These are phyloP conservation scores for Phalaenopsis aphrodite DNA, from an alignment of 106 monocot genomes.

Conservation along the genomic window DNA sequence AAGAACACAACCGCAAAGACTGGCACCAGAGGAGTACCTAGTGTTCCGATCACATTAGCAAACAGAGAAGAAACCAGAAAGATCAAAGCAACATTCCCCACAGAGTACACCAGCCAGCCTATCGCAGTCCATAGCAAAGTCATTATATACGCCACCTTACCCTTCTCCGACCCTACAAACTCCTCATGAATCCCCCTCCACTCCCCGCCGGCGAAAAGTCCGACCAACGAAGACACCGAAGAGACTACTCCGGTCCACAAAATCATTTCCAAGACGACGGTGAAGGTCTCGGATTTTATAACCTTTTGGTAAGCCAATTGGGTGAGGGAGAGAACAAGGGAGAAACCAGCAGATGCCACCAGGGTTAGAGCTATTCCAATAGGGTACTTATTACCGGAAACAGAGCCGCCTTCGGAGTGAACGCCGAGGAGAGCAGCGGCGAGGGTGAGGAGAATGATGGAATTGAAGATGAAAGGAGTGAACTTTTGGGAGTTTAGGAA, in stretches of 20 bases:
- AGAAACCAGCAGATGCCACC: constrained; percentile 20
- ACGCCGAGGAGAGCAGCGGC: constrained; percentile 30
- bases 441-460: constrained; percentile 31
- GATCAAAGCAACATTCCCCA: constrained; percentile 21
- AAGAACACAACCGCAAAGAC: constrained; percentile 29
- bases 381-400: constrained; percentile 8
- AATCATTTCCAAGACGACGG: constrained; percentile 21
- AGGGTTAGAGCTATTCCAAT: constrained; percentile 22
- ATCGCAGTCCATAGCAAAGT: constrained; percentile 24
- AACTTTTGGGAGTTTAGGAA: constrained; percentile 32
- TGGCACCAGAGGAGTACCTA: constrained; percentile 20
- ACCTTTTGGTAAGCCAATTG: constrained; percentile 31
- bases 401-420: constrained; percentile 2
- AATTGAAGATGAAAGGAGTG: constrained; percentile 30
- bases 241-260: constrained; percentile 11
- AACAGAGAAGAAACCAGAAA: constrained; percentile 36
- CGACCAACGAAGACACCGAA: constrained; percentile 7
- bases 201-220: constrained; percentile 30
- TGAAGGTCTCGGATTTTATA: constrained; percentile 20
- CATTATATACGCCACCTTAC: constrained; percentile 25
- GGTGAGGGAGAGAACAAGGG: constrained; percentile 21
- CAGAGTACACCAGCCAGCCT: constrained; percentile 23
- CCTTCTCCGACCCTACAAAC: constrained; percentile 15
- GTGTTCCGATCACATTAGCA: constrained; percentile 27
- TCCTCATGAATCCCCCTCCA: constrained; percentile 19